phyloP scores from a whole-genome alignment of 139 green algal species.

The Chlamydomonas schloesseri region DNA sequence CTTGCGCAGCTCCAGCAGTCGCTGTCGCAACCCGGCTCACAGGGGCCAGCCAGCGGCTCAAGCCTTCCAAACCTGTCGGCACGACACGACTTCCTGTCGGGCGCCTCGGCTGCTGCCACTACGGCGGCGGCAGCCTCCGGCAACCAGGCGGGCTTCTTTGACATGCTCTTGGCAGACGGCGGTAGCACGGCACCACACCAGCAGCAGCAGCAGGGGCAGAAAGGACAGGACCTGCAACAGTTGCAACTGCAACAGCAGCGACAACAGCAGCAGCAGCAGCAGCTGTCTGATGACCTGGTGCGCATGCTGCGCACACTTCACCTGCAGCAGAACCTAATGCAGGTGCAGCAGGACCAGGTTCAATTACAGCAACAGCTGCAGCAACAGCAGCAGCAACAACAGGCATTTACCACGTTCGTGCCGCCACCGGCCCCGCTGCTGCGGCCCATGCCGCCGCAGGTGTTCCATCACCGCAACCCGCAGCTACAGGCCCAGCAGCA shows the following conservation, averaged over 20 bases:
- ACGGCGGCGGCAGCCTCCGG: too few species aligned
- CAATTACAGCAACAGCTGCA: neutral
- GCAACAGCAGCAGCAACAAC: slow-evolving; percentile 9
- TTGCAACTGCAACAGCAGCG: slow-evolving; percentile 29
- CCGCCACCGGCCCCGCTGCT: too few species aligned
- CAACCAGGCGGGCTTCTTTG: too few species aligned
- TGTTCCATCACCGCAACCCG: too few species aligned
- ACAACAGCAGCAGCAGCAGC: slow-evolving; percentile 1
- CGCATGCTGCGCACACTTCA: neutral
- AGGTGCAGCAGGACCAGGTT: slow-evolving; percentile 18
- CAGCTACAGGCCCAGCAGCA: too few species aligned
- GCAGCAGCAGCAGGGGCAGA: neutral
- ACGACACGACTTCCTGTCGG: too few species aligned
- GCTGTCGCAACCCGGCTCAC: neutral
- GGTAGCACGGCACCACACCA: neutral
- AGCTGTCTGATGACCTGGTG: neutral
- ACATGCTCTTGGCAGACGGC: too few species aligned
- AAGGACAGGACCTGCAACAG: neutral
- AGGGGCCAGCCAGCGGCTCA: too few species aligned
- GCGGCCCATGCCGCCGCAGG: too few species aligned
- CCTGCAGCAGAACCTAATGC: neutral
- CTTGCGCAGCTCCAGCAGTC: neutral
- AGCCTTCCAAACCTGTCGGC: too few species aligned
- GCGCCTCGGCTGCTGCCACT: too few species aligned
- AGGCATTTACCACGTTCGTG: neutral